These are phyloP conservation scores for Colletotrichum navitas DNA, from an alignment of 2,329 filamentous ascomycete genomes.

Conservation along the genomic window DNA sequence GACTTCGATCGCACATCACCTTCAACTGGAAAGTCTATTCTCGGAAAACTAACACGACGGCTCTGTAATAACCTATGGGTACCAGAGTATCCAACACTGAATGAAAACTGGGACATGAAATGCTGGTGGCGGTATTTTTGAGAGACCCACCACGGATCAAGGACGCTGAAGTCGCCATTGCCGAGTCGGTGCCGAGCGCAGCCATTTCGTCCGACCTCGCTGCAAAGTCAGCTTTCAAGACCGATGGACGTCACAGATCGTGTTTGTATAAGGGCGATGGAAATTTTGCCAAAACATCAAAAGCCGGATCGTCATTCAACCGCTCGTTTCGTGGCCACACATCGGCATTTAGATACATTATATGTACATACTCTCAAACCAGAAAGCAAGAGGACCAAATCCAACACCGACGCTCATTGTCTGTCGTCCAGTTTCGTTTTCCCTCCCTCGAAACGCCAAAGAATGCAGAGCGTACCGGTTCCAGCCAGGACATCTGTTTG, in stretches of 20 bases:
- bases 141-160: slow-evolving; percentile 12
- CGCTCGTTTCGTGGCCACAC: neutral
- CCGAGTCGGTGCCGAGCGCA: slow-evolving; percentile 36
- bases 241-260: neutral
- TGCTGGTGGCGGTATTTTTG: neutral
- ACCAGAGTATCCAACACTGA: neutral
- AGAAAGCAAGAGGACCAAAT: neutral
- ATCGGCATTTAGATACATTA: slow-evolving; percentile 14
- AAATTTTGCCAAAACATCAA: neutral
- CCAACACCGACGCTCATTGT: neutral
- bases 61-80: too few relatives aligned
- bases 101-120: neutral
- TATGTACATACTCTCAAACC: slow-evolving; percentile 18
- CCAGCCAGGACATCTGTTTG: neutral
- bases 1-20: neutral
- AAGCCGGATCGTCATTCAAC: slow-evolving; percentile 17
- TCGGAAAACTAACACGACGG: neutral
- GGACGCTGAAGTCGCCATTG: slow-evolving; percentile 8
- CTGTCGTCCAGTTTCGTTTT: slow-evolving; percentile 21
- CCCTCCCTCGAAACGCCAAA: slow-evolving; percentile 5
- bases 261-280: too few relatives aligned
- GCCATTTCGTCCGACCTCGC: neutral
- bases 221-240: neutral
- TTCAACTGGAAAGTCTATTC: neutral
- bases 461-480: neutral